phyloP scores from a whole-genome alignment of 2,329 filamentous ascomycete species.

The Aureobasidium sp. region DNA sequence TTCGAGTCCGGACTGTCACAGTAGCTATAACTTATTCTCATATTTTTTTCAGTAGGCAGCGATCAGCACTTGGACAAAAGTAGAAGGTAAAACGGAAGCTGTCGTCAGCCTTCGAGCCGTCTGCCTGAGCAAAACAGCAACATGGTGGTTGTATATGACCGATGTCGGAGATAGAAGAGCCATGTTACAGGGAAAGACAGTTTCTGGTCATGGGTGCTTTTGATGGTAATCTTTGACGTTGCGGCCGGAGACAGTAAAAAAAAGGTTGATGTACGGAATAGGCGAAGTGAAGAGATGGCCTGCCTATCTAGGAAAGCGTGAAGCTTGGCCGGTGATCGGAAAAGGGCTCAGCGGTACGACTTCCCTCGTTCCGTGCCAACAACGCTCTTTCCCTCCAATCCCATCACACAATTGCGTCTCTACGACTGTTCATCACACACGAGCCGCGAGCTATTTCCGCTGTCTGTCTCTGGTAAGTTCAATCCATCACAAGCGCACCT shows the following conservation, averaged over 20 bases:
- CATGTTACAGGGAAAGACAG: background rate
- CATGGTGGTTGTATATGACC: background rate
- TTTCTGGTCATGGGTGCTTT: background rate
- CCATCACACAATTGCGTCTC: background rate
- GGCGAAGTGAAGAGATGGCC: background rate
- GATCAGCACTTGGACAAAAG: constrained; percentile 15
- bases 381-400: constrained; percentile 2
- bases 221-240: background rate
- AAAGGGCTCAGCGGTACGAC: background rate
- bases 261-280: background rate
- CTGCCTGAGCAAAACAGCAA: background rate
- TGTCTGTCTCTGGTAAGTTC: background rate
- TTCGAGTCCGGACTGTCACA: background rate
- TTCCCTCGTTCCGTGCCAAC: background rate
- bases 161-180: constrained; percentile 1
- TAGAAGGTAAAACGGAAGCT: constrained; percentile 11
- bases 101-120: constrained; percentile 8
- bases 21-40: background rate
- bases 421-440: background rate
- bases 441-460: background rate
- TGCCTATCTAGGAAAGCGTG: background rate
- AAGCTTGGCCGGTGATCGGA: background rate
- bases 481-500: background rate
- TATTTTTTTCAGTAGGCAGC: background rate
- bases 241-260: background rate